Percentiles rank a stretch among this genome's conserved stretches.
Evolutionary conservation across 805 yeast genomes (phyloP).

Genomic region (Candida succiphila): DNA sequence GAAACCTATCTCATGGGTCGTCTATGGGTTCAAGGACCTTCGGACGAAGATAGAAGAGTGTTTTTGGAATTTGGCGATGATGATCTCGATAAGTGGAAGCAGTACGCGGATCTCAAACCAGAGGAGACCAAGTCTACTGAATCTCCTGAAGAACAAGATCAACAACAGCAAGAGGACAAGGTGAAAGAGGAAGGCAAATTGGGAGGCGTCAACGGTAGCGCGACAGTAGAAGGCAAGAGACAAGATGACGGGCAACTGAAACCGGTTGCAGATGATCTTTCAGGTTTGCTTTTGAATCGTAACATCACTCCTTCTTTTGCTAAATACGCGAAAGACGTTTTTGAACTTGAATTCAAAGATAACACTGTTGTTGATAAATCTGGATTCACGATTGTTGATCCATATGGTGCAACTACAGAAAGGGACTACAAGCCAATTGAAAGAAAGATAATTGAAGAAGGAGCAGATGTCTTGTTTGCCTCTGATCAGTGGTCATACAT

Average conservation of each 20-base stretch:
- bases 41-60: conserved; percentile 29
- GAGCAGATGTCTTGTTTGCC: conserved; percentile 41
- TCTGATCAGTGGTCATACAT: conserved; percentile 61
- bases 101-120: conserved; percentile 1
- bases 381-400: conserved; percentile 21
- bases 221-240: neutral
- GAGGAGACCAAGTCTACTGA: conserved; percentile 3
- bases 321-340: conserved; percentile 19
- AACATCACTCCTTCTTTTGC: conserved; percentile 5
- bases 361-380: conserved; percentile 12
- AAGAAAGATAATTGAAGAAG: conserved; percentile 61
- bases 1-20: conserved; percentile 72
- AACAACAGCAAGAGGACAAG: neutral
- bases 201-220: neutral
- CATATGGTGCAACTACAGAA: conserved; percentile 25
- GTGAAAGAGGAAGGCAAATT: neutral
- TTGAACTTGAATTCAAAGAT: conserved; percentile 21
- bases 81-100: conserved; percentile 24
- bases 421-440: conserved; percentile 28
- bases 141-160: conserved; percentile 1
- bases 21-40: conserved; percentile 89
- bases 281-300: conserved; percentile 1
- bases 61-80: conserved; percentile 24
- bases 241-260: too few relatives aligned
- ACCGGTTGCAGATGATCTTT: neutral